phyloP scores from a whole-genome alignment of 163 green algal genomes.

The Scenedesmus sp. region DNA sequence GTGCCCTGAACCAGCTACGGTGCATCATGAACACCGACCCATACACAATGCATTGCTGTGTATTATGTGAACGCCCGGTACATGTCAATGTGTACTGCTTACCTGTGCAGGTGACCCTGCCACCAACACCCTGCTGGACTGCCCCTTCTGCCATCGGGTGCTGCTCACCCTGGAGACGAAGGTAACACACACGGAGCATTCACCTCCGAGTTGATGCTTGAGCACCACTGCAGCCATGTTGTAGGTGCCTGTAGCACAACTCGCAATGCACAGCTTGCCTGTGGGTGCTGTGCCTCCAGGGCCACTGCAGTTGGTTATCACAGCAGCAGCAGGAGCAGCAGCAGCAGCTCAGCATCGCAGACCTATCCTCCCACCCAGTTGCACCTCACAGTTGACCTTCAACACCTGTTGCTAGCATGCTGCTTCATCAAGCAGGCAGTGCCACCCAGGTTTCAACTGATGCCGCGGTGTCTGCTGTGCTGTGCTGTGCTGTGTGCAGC shows the following conservation, averaged over 20 bases:
- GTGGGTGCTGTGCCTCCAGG: too few species aligned
- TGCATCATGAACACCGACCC: too few species aligned
- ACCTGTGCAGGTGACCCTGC: slow-evolving; percentile 35
- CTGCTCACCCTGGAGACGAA: slow-evolving; percentile 64
- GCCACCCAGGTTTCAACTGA: not conserved
- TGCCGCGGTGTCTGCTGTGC: not conserved
- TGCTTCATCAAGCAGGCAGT: not conserved
- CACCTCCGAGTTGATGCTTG: slow-evolving; percentile 42
- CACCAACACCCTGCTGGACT: slow-evolving; percentile 51
- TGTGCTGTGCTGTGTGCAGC: slow-evolving; percentile 10
- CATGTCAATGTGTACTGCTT: not conserved
- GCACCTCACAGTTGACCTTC: too few species aligned
- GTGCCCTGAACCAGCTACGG: too few species aligned
- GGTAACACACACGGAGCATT: not conserved
- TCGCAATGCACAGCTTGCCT: not conserved
- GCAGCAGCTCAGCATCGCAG: slow-evolving; percentile 57
- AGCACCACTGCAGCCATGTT: not conserved
- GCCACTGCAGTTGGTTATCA: too few species aligned
- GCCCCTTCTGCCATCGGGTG: slow-evolving; percentile 89
- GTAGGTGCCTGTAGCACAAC: not conserved
- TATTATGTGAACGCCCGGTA: too few species aligned
- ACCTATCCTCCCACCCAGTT: too few species aligned
- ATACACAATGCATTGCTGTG: not conserved
- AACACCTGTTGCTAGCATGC: not conserved
- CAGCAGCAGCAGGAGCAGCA: slow-evolving; percentile 70